Base-by-base conservation (phyloP, 352 stramenopile species). In the Plasmopara viticola region DNA sequence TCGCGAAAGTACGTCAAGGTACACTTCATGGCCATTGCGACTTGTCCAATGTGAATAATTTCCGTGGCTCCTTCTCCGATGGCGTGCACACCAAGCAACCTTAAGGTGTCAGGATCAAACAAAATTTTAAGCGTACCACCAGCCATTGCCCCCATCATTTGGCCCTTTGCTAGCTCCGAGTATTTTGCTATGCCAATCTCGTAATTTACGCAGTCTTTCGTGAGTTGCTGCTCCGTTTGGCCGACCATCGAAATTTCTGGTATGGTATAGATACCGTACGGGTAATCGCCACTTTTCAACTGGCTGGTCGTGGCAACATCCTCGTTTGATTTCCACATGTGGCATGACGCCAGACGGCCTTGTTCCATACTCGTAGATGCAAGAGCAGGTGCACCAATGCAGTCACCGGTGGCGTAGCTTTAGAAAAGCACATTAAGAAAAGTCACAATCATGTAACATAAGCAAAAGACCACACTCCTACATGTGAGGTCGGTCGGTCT, bases 11-110 rank as follows among this genome's bases (percentile, higher is more conserved):
- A 95, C 29, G 86, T 87, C 40, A 96, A 47, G 44, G 83, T 81
- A 60, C 75, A 83, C 25, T 54, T 70, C 77, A 88, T 88, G 35
- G 75, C 74, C 57, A 93, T 90, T n/a, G 76, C 78, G 15, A 95
- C 86, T 58, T 96, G 86, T n/a, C 86, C 86, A 51, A 96, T 96
- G 61, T 96, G 86, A 58, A 96, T 94, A 65, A 95, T 95, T 58
- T 96, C 86, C 5, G 85, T 96, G 10, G 86, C 86, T 12, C 85
- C 85, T 51, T 96, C 85, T 34, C 86, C 86, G 48, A 96, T 92
- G 17, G 83, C 84, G 59, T 96, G 86, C 33, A 96, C 86, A 25
- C 86, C 86, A 44, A 89, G 74, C 28, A 96, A 48, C 56, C 93
- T 84, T 44, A 95, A 64, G 15, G 77, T 76, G 15, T 82, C 65